Percentiles rank a stretch among this genome's conserved stretches.
phyloP scores from a whole-genome alignment of 495 filamentous ascomycete species.

The Lasiosphaeria hispida region DNA sequence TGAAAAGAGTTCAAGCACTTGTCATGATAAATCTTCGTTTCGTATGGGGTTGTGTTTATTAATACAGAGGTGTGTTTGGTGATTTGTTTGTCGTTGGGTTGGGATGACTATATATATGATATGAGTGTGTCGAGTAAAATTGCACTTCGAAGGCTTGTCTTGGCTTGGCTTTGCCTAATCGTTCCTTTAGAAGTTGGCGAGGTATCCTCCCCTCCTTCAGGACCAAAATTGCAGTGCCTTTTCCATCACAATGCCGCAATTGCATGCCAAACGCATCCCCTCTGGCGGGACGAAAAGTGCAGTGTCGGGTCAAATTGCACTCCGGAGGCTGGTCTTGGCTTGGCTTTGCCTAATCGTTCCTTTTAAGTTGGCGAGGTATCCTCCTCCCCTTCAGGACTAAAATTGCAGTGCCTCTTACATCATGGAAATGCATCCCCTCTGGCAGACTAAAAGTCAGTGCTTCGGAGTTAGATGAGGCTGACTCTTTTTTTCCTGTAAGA shows the following conservation, averaged over 20 bases:
- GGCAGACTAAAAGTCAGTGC: too few relatives aligned
- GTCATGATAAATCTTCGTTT: background rate
- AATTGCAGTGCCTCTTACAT: constrained; percentile 1
- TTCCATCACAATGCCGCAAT: too few relatives aligned
- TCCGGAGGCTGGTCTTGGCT: too few relatives aligned
- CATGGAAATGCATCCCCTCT: too few relatives aligned
- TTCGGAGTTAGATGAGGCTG: too few relatives aligned
- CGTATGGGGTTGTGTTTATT: background rate
- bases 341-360: background rate
- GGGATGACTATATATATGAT: background rate
- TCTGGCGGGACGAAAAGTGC: too few relatives aligned
- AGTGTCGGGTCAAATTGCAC: too few relatives aligned
- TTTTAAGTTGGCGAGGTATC: background rate
- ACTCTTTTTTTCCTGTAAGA: too few relatives aligned
- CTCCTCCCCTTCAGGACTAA: background rate
- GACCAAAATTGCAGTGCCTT: background rate
- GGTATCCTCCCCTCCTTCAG: background rate
- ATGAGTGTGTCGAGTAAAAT: too few relatives aligned
- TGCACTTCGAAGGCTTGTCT: too few relatives aligned
- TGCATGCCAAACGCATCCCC: too few relatives aligned
- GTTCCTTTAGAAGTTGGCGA: background rate
- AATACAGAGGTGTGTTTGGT: constrained; percentile 10
- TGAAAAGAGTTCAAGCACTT: background rate
- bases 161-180: too few relatives aligned
- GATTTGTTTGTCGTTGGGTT: background rate